These are phyloP conservation scores for Tolypocladium endophyticum DNA, from an alignment of 2,329 filamentous ascomycete genomes.

Conservation along the genomic window DNA sequence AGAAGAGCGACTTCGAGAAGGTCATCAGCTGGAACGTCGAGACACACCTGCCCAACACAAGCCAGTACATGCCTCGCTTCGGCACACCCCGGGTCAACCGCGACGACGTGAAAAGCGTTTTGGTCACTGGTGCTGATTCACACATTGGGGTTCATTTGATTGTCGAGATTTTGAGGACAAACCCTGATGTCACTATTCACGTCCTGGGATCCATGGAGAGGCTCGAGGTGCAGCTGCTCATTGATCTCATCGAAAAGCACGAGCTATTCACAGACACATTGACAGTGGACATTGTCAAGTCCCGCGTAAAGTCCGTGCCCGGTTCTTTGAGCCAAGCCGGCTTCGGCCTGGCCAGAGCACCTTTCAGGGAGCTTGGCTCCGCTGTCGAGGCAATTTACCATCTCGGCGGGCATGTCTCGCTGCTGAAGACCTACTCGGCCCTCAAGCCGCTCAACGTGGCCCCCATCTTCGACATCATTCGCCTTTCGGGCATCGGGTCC, in stretches of 20 bases:
- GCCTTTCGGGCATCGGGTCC: constrained; percentile 9
- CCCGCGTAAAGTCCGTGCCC: constrained; percentile 7
- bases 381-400: constrained; percentile 13
- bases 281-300: constrained; percentile 4
- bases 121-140: neutral
- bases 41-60: neutral
- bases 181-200: neutral
- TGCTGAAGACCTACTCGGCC: constrained; percentile 13
- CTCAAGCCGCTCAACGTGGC: constrained; percentile 12
- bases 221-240: constrained; percentile 4
- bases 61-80: neutral
- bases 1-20: neutral
- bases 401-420: constrained; percentile 14
- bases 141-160: neutral
- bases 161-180: neutral
- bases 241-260: constrained; percentile 9
- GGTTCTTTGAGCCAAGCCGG: constrained; percentile 9
- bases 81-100: neutral
- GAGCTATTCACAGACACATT: constrained; percentile 7
- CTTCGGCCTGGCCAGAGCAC: constrained; percentile 12
- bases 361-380: constrained; percentile 12
- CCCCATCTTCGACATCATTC: constrained; percentile 13
- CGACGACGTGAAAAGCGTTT: neutral
- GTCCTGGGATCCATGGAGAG: constrained; percentile 6
- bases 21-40: neutral